Evolutionary conservation across 2,329 filamentous ascomycete genomes (phyloP).

Genomic region (Metarhizium brunneum): DNA sequence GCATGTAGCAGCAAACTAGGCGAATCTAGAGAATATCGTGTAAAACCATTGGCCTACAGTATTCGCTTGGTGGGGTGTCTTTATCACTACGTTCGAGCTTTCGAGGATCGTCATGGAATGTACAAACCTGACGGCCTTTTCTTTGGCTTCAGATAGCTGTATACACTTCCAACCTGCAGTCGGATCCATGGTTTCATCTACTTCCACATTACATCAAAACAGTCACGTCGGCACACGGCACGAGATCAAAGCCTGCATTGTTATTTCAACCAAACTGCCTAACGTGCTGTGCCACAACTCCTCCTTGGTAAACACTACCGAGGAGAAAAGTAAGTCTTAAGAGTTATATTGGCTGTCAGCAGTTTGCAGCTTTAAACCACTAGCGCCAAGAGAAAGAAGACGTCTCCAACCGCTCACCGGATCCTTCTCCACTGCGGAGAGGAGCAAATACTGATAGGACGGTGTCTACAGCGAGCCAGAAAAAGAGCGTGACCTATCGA

Average conservation of each 20-base stretch:
- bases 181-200: neutral
- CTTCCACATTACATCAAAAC: neutral
- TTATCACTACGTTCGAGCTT: neutral
- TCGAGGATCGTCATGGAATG: neutral
- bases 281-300: neutral
- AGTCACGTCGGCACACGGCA: slow-evolving; percentile 5
- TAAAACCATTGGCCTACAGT: slow-evolving; percentile 4
- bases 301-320: neutral
- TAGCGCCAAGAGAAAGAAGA: neutral
- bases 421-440: neutral
- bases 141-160: neutral
- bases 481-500: neutral
- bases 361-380: neutral
- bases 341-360: neutral
- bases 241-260: slow-evolving; percentile 4
- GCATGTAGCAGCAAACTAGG: neutral
- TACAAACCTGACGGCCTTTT: neutral
- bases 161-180: neutral
- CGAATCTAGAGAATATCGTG: neutral
- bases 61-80: slow-evolving; percentile 1
- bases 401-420: neutral
- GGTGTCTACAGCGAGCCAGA: neutral
- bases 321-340: neutral
- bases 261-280: slow-evolving; percentile 6
- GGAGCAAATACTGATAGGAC: neutral